phyloP scores from a whole-genome alignment of 495 filamentous ascomycete species.

The Aspergillus panamensis region DNA sequence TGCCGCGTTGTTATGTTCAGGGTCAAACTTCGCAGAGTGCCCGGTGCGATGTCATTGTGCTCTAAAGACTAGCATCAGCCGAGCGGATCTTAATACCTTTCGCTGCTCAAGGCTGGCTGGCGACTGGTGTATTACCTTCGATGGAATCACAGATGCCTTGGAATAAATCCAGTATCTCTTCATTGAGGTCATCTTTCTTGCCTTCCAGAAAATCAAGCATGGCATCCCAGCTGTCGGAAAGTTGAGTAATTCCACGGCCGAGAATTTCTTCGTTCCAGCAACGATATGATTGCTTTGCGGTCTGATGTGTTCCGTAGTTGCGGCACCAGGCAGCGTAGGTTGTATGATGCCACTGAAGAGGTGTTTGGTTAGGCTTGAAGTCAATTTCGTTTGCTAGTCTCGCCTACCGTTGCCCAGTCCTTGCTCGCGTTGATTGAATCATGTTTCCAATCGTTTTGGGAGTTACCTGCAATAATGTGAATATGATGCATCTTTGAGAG shows the following conservation, averaged over 20 bases:
- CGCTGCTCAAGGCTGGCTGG: not conserved
- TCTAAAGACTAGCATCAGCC: conserved; percentile 10
- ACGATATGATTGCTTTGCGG: conserved; percentile 1
- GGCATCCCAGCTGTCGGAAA: conserved; percentile 5
- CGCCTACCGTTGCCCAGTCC: conserved; percentile 26
- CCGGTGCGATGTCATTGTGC: conserved; percentile 12
- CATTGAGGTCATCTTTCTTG: not conserved
- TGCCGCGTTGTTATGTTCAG: conserved; percentile 11
- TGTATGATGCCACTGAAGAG: conserved; percentile 23
- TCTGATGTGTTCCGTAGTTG: conserved; percentile 23
- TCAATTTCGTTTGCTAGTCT: no score
- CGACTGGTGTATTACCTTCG: conserved; percentile 10
- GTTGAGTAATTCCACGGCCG: not conserved
- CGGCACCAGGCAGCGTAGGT: conserved; percentile 30
- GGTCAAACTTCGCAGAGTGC: conserved; percentile 15
- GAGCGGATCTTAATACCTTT: not conserved
- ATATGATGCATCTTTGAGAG: not conserved
- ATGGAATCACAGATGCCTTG: conserved; percentile 9
- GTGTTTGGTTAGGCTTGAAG: no score
- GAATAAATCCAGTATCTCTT: conserved; percentile 1
- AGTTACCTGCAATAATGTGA: conserved; percentile 4
- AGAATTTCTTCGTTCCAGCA: conserved; percentile 30
- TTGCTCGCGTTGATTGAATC: conserved; percentile 14
- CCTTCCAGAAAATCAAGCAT: conserved; percentile 4
- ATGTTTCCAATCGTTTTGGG: conserved; percentile 7